phyloP scores from a whole-genome alignment of 495 filamentous ascomycete genomes.

The Penicillium silybi region DNA sequence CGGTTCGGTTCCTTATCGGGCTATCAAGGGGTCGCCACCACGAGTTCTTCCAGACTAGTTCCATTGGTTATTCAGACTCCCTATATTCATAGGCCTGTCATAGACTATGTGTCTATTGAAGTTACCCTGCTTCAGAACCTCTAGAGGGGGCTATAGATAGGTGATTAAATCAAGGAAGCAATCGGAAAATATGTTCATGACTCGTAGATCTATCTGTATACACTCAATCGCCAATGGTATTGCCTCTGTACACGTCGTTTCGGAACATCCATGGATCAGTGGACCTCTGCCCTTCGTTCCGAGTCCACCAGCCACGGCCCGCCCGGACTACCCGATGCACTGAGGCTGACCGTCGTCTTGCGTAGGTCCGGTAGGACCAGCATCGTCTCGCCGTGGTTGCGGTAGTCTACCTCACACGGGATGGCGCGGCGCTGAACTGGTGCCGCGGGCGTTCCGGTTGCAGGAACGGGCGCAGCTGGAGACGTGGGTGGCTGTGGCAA shows the following conservation, averaged over 20 bases:
- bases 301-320: constrained; percentile 62
- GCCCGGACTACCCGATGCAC: constrained; percentile 52
- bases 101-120: not conserved
- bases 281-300: constrained; percentile 32
- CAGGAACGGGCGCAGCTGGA: constrained; percentile 14
- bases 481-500: constrained; percentile 16
- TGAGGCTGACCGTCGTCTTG: constrained; percentile 73
- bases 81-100: not conserved
- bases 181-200: constrained; percentile 9
- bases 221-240: not conserved
- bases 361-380: constrained; percentile 70
- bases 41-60: not conserved
- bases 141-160: not conserved
- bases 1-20: not conserved
- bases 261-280: not conserved
- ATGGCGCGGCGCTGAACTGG: constrained; percentile 36
- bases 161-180: not conserved
- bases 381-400: constrained; percentile 71
- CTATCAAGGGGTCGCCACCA: not conserved
- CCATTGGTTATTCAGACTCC: not conserved
- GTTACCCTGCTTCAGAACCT: not conserved
- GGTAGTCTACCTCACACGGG: constrained; percentile 74
- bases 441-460: constrained; percentile 7
- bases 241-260: not conserved
- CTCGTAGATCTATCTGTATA: constrained; percentile 16